Evolutionary conservation across 2,329 filamentous ascomycete genomes (phyloP).

Genomic region (Pseudonectria buxi): DNA sequence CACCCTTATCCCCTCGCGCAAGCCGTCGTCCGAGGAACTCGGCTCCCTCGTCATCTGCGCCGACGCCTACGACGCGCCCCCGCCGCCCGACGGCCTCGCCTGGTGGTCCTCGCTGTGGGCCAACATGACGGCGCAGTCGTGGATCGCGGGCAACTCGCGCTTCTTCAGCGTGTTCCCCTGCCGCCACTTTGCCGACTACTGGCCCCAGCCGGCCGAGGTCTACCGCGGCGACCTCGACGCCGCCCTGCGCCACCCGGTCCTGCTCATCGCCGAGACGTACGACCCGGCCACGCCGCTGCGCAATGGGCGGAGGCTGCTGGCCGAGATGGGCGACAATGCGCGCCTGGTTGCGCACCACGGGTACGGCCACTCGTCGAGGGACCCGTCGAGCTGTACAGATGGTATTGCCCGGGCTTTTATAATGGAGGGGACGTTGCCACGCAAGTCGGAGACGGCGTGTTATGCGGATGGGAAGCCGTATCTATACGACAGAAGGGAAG

Average conservation of each 20-base stretch:
- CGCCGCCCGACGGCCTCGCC: conserved; percentile 30
- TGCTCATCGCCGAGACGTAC: conserved; percentile 43
- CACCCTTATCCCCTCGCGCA: conserved; percentile 21
- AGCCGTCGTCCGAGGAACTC: conserved; percentile 34
- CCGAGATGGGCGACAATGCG: conserved; percentile 43
- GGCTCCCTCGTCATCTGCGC: conserved; percentile 36
- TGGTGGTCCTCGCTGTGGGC: conserved; percentile 42
- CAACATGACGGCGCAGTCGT: conserved; percentile 39
- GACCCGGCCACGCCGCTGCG: conserved; percentile 44
- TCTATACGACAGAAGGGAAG: conserved; percentile 23
- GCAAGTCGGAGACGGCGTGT: conserved; percentile 36
- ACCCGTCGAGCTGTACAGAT: conserved; percentile 40
- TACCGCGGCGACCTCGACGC: conserved; percentile 40
- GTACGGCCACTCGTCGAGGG: conserved; percentile 41
- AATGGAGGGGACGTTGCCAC: conserved; percentile 33
- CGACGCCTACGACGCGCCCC: conserved; percentile 38
- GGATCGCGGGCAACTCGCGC: conserved; percentile 41
- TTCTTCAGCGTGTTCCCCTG: conserved; percentile 41
- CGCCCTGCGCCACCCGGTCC: conserved; percentile 36
- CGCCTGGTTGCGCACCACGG: conserved; percentile 42
- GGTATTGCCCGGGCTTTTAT: conserved; percentile 34
- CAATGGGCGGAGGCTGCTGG: conserved; percentile 37
- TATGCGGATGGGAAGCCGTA: conserved; percentile 44
- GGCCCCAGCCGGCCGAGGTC: conserved; percentile 40
- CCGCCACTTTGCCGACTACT: conserved; percentile 37